A percentile compares a stretch with the other conserved stretches of the same genome.
Conservation (phyloP, 1,139 yeast species). For the Taphrina wiesneri region DNA sequence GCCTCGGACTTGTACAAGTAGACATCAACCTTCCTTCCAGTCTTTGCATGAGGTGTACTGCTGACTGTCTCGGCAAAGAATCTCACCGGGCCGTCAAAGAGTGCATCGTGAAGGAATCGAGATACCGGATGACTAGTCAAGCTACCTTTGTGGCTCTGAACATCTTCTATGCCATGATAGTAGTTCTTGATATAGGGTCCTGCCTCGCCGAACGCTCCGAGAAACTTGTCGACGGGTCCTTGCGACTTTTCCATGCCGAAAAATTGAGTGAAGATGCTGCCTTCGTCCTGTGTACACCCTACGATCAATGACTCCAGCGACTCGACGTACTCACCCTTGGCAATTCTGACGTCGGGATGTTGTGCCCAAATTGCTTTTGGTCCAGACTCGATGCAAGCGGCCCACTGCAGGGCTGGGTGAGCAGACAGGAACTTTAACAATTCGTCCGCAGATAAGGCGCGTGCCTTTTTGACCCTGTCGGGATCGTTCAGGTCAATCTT, state of each 20-base stretch:
- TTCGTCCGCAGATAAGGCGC: conserved; percentile 4
- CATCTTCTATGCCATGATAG: conserved; percentile 21
- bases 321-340: conserved; percentile 9
- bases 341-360: conserved; percentile 23
- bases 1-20: conserved; percentile 23
- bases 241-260: conserved; percentile 28
- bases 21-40: conserved; percentile 5
- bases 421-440: not conserved
- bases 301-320: conserved; percentile 22
- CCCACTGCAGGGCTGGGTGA: conserved; percentile 14
- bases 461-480: conserved; percentile 12
- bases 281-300: conserved; percentile 23
- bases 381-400: conserved; percentile 26
- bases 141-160: conserved; percentile 2
- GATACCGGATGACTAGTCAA: conserved; percentile 22
- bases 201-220: conserved; percentile 18
- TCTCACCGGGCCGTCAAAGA: conserved; percentile 28
- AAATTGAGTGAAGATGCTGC: conserved; percentile 17
- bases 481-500: conserved; percentile 7
- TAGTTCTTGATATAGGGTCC: not conserved
- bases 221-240: conserved; percentile 6
- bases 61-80: conserved; percentile 13
- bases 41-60: conserved; percentile 6
- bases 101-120: conserved; percentile 19
- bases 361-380: conserved; percentile 30